Conservation (phyloP, 176 grass and related monocot species). For the bread wheat (Triticum aestivum) region IWGSC_CS_RefSeq_v2.1 NC_057798.1:225415955-225416454, state of each 20-base stretch:
- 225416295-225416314: constrained; percentile 11
- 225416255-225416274: constrained; percentile 17
- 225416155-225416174: constrained; percentile 27
- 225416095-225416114: constrained; percentile 21
- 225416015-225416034: not conserved
- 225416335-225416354: constrained; percentile 38
- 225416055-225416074: constrained; percentile 9
- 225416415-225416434: constrained; percentile 22
- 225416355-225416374: constrained; percentile 24
- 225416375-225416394: constrained; percentile 19
- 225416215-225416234: constrained; percentile 8
- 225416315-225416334: constrained; percentile 22
- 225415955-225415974: constrained; percentile 2
- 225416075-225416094: not conserved
- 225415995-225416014: not conserved
- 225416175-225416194: constrained; percentile 33
- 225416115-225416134: not conserved
- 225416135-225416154: not conserved
- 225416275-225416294: not conserved
- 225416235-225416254: constrained; percentile 10
- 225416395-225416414: constrained; percentile 15
- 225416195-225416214: constrained; percentile 9
- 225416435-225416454: constrained; percentile 10
- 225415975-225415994: not conserved
- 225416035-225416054: constrained; percentile 15